Conservation (phyloP, 352 stramenopile genomes). For the Thalassiosira mediterranea region DNA sequence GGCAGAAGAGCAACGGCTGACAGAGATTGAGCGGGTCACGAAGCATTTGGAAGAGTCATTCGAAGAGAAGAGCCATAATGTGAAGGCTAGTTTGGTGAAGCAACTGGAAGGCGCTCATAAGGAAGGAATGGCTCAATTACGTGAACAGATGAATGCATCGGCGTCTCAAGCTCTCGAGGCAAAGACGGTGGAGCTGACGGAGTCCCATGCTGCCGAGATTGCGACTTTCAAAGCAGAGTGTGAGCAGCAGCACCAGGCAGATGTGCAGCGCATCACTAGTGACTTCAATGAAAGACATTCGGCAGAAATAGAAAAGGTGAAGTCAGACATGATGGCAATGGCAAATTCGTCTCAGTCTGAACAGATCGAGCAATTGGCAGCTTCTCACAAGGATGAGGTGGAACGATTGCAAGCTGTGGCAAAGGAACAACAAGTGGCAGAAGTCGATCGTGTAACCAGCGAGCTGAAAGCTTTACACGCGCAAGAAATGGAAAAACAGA, state of each 20-base stretch:
- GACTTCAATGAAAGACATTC: slow-evolving; percentile 21
- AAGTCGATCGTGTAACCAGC: slow-evolving; percentile 31
- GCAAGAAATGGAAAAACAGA: too few species aligned
- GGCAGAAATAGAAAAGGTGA: slow-evolving; percentile 23
- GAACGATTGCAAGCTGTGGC: slow-evolving; percentile 13
- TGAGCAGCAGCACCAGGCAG: slow-evolving; percentile 32
- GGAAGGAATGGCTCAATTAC: slow-evolving; percentile 13
- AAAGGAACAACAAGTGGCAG: background rate
- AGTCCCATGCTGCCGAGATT: slow-evolving; percentile 22
- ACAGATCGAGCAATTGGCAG: slow-evolving; percentile 26
- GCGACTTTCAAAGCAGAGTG: slow-evolving; percentile 34
- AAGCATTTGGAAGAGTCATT: slow-evolving; percentile 13
- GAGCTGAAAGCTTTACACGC: slow-evolving; percentile 27
- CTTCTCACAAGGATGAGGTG: slow-evolving; percentile 33
- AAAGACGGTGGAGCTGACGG: slow-evolving; percentile 22
- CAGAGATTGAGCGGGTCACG: slow-evolving; percentile 29
- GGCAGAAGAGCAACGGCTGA: background rate
- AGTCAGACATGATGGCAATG: slow-evolving; percentile 30
- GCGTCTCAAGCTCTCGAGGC: slow-evolving; percentile 14
- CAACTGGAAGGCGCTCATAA: slow-evolving; percentile 7
- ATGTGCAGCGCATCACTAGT: slow-evolving; percentile 34
- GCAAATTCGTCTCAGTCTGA: slow-evolving; percentile 39
- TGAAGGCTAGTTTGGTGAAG: slow-evolving; percentile 18
- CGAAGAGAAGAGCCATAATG: slow-evolving; percentile 11
- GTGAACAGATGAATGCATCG: slow-evolving; percentile 12